Conservation (phyloP, 176 grass and related monocot genomes). For the Stipa capillata region DNA sequence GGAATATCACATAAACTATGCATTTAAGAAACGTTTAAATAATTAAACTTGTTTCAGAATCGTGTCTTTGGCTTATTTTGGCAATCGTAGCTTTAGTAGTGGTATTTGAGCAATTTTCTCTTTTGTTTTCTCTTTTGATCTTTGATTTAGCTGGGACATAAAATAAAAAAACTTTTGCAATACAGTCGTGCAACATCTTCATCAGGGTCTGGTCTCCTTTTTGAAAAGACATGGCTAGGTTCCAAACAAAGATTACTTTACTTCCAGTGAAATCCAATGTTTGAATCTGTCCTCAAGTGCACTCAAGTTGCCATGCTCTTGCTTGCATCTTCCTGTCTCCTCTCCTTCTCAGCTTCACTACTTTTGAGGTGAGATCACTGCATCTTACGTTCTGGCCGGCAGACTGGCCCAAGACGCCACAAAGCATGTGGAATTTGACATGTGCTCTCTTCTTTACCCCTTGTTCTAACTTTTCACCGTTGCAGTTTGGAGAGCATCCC, state of each 20-base stretch:
- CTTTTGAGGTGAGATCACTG: constrained; percentile 14
- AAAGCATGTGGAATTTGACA: background rate
- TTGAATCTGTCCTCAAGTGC: no score
- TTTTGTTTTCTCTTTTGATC: no score
- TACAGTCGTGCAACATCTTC: background rate
- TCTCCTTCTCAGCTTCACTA: background rate
- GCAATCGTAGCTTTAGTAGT: no score
- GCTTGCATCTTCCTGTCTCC: constrained; percentile 3
- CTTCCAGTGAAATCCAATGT: background rate
- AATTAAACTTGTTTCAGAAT: no score
- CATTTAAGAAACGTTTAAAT: no score
- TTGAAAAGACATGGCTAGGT: background rate
- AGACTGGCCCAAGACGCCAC: background rate
- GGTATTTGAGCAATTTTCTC: no score
- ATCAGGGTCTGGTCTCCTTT: background rate
- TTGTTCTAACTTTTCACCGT: background rate
- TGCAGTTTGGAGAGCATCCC: background rate
- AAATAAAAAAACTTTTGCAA: background rate
- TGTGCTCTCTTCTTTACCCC: no score
- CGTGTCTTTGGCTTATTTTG: no score
- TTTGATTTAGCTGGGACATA: background rate
- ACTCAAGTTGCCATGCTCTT: no score
- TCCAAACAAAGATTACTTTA: background rate
- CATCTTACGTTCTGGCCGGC: background rate
- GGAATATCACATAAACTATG: no score